Percentiles rank a stretch among this genome's conserved stretches.
Evolutionary conservation across 805 yeast genomes (phyloP).

Genomic region (Wickerhamomyces chaumierensis): DNA sequence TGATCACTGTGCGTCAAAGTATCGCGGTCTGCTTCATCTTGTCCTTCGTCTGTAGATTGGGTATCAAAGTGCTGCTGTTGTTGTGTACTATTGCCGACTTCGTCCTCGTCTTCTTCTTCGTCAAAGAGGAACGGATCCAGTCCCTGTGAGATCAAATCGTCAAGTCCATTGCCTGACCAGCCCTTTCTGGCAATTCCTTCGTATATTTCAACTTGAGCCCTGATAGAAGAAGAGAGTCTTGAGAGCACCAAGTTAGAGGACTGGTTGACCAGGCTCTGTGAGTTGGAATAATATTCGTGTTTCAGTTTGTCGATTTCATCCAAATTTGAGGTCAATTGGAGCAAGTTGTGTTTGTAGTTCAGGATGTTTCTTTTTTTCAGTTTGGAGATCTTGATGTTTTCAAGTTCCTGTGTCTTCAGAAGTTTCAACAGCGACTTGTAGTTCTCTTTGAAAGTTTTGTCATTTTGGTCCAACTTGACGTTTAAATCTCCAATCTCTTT

Average conservation of each 20-base stretch:
- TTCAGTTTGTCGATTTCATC: constrained; percentile 72
- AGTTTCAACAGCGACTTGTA: constrained; percentile 40
- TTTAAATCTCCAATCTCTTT: constrained; percentile 34
- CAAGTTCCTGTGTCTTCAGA: constrained; percentile 50
- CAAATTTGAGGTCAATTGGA: constrained; percentile 59
- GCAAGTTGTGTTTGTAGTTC: constrained; percentile 55
- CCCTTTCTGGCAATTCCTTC: constrained; percentile 79
- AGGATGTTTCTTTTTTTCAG: constrained; percentile 52
- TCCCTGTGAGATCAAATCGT: constrained; percentile 48
- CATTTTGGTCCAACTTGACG: constrained; percentile 32
- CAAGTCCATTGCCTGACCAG: constrained; percentile 82
- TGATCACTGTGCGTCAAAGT: too few species aligned
- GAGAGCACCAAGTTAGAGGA: constrained; percentile 44
- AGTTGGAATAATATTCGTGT: constrained; percentile 59
- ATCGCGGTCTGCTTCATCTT: too few species aligned
- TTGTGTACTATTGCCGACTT: constrained; percentile 5
- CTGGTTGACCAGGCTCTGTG: constrained; percentile 50
- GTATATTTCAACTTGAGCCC: constrained; percentile 73
- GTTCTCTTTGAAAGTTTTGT: constrained; percentile 39
- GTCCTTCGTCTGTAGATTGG: too few species aligned
- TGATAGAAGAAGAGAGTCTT: constrained; percentile 50
- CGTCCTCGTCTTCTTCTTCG: constrained; percentile 12
- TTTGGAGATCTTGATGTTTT: constrained; percentile 46
- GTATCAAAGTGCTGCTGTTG: neutral
- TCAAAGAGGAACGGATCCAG: constrained; percentile 47